These are phyloP conservation scores for Geranomyces variabilis DNA, from an alignment of 192 early-diverging fungal genomes.

Conservation along the genomic window DNA sequence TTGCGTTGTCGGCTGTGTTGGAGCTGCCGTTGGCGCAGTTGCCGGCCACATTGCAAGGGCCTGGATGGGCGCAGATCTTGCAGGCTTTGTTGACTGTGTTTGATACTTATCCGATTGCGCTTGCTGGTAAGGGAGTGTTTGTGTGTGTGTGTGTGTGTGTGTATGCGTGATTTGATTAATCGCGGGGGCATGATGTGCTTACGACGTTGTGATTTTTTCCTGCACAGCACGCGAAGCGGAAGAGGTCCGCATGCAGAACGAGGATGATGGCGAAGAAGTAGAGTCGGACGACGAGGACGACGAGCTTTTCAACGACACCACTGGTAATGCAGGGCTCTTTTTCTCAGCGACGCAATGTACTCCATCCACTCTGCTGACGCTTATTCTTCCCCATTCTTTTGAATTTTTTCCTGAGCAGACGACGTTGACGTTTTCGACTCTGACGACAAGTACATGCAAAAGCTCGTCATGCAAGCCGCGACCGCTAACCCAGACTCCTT, in stretches of 20 bases:
- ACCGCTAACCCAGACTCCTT: conserved; percentile 6
- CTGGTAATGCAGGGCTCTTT: neutral
- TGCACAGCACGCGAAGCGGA: conserved; percentile 42
- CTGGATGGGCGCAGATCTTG: conserved; percentile 71
- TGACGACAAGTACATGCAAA: conserved; percentile 64
- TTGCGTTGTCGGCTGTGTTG: conserved; percentile 76
- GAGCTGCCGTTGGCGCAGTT: conserved; percentile 71
- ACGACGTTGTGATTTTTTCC: no score
- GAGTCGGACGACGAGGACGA: conserved; percentile 63
- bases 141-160: conserved; percentile 9
- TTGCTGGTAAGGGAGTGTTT: conserved; percentile 39
- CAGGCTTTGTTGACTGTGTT: conserved; percentile 73
- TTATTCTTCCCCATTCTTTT: neutral
- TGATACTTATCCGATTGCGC: conserved; percentile 70
- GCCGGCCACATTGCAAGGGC: conserved; percentile 65
- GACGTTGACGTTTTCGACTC: conserved; percentile 67
- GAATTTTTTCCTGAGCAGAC: neutral
- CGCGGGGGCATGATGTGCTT: neutral
- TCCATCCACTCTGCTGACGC: neutral
- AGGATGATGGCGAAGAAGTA: conserved; percentile 65
- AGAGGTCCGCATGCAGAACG: conserved; percentile 57
- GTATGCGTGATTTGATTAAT: conserved; percentile 16
- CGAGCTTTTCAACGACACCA: conserved; percentile 19
- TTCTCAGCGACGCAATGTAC: neutral
- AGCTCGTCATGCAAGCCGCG: conserved; percentile 59